phyloP scores from a whole-genome alignment of 805 yeast species.

The Sugiyamaella mastotermitis region DNA sequence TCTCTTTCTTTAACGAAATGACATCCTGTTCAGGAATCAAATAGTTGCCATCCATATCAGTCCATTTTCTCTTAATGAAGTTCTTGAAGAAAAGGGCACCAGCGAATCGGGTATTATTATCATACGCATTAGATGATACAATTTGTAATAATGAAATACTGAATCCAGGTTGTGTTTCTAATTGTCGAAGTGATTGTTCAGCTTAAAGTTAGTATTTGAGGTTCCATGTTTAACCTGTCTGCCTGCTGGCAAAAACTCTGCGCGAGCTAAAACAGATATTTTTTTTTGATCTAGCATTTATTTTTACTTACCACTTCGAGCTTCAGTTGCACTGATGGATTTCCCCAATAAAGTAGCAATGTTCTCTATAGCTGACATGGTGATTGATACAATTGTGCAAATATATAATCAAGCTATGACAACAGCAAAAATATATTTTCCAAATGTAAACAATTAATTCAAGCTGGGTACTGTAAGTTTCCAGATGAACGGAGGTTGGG shows the following conservation, averaged over 20 bases:
- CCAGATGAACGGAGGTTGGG: too few species aligned
- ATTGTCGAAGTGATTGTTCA: conserved; percentile 54
- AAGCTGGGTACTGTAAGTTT: too few species aligned
- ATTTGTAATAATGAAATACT: conserved; percentile 69
- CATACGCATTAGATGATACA: conserved; percentile 56
- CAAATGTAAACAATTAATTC: too few species aligned
- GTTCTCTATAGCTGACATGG: conserved; percentile 11
- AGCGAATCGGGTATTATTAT: conserved; percentile 64
- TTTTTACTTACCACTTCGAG: conserved; percentile 18
- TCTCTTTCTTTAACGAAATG: conserved; percentile 61
- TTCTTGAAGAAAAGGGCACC: conserved; percentile 90
- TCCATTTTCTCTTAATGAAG: conserved; percentile 78
- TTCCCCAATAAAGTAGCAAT: conserved; percentile 26
- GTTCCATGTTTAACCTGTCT: background rate
- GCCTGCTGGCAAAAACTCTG: too few species aligned
- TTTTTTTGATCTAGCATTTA: background rate
- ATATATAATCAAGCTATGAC: too few species aligned
- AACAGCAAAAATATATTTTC: too few species aligned
- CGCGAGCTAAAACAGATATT: background rate
- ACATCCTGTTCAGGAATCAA: conserved; percentile 57
- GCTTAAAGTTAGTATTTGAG: conserved; percentile 23
- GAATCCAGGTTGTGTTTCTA: conserved; percentile 70
- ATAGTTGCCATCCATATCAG: conserved; percentile 81
- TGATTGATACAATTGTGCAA: too few species aligned
- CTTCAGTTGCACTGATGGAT: conserved; percentile 24